phyloP scores from a whole-genome alignment of 2,329 filamentous ascomycete genomes.

The Colletotrichum sp. region DNA sequence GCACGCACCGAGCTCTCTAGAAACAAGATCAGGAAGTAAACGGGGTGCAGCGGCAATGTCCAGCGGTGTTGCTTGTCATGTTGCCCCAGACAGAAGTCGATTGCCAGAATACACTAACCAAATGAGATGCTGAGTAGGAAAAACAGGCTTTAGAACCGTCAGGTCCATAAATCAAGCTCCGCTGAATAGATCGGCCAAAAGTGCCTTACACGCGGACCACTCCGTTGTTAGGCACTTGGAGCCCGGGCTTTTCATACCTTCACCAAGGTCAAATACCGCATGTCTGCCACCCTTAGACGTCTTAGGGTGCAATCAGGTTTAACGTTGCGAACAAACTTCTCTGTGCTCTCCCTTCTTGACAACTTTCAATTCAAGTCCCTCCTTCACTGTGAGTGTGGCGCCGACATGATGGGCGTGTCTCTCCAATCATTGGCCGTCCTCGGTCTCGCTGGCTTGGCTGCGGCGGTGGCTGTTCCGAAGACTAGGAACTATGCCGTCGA shows the following conservation, averaged over 20 bases:
- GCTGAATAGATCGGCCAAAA: not conserved
- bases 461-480: not conserved
- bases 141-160: not conserved
- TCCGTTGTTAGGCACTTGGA: not conserved
- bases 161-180: not conserved
- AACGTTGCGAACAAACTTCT: not conserved
- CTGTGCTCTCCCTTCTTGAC: not conserved
- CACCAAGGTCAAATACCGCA: not conserved
- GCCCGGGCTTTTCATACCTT: not conserved
- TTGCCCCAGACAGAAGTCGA: not conserved
- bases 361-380: not conserved
- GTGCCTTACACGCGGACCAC: not conserved
- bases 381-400: not conserved
- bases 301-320: not conserved
- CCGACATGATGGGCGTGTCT: not conserved
- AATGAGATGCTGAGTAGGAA: not conserved
- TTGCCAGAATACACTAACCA: not conserved
- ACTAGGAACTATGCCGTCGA: constrained; percentile 15
- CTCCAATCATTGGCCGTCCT: not conserved
- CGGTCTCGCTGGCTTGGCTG: not conserved
- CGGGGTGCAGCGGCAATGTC: not conserved
- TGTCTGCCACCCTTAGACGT: not conserved
- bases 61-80: not conserved
- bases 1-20: not conserved
- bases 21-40: not conserved